Evolutionary conservation across 352 stramenopile species (phyloP), one percentile per base, ranked within the genome.

Genomic region (Peronospora farinosa): DNA sequence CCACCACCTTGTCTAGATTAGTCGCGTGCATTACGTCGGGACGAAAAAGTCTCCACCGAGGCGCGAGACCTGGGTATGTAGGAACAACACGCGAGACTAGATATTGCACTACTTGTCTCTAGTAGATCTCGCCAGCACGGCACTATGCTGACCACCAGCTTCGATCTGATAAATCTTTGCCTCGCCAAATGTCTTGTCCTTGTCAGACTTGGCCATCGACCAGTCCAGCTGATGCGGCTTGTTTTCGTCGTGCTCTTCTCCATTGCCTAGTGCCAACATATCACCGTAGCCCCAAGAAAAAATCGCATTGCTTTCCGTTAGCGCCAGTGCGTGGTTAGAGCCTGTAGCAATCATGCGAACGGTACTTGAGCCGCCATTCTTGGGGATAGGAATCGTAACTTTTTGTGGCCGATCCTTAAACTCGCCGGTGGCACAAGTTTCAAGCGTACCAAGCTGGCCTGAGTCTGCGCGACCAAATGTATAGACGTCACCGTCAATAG

Each of bases 231-330:
- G 39, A 16, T 54, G 63, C 11, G 88, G 88, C 13, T 74, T 74
- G 35, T 66, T 67, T 63, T 95, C 81, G 46, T 97, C 90, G 50
- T 76, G 63, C 27, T 92, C 83, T 42, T 75, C 47, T 51, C 87
- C 90, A 51, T 95, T 84, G 13, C 91, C 91, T 8, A 97, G 73
- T 19, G 79, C 78, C 15, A 91, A 65, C 78, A 96, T 96, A 47
- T 97, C 91, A 16, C 89, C 89, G 54, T 96, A 96, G 41, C 91
- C 91, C 91, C 91, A 97, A 35, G 85, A 84, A 55, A 88, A 95
- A 12, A 95, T 63, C 23, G 75, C 57, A 59, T 89, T 67, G 43
- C 66, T 73, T 27, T 87, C 74, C 4, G 86, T 88, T 10, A 96
- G 51, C 13, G 67, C 81, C 19, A 97, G 45, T 43, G 74, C 82